Percentiles rank a stretch among this genome's conserved stretches.
phyloP scores from a whole-genome alignment of 768 basidiomycete species.

The Collybia nuda region DNA sequence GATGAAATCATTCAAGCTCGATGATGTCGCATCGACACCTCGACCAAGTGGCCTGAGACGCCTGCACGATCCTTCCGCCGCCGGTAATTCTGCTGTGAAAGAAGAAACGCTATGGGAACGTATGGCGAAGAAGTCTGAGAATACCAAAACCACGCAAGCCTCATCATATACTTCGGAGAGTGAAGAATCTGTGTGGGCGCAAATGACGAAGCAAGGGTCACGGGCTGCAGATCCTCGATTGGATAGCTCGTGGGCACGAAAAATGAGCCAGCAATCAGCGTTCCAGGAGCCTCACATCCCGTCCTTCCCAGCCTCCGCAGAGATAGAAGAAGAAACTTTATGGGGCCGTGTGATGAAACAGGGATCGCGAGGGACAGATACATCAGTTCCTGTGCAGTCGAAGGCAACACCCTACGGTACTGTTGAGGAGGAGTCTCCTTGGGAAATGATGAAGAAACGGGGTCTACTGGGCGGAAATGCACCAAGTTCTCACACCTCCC shows the following conservation, averaged over 20 bases:
- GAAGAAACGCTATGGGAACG: slow-evolving; percentile 7
- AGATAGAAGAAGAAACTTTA: not conserved
- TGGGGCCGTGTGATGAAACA: not conserved
- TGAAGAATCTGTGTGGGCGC: slow-evolving; percentile 9
- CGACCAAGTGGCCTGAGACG: slow-evolving; percentile 6
- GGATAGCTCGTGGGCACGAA: too few species aligned
- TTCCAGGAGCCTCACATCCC: too few species aligned
- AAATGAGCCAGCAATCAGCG: too few species aligned
- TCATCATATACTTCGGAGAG: not conserved
- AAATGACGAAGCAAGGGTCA: slow-evolving; percentile 3
- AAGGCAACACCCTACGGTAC: not conserved
- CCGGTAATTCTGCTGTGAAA: not conserved
- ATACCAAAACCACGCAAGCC: not conserved
- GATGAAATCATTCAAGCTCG: not conserved
- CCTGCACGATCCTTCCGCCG: not conserved
- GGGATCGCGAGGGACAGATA: not conserved
- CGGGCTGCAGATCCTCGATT: not conserved
- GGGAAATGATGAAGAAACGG: too few species aligned
- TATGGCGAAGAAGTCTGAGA: slow-evolving; percentile 1
- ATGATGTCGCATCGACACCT: slow-evolving; percentile 4
- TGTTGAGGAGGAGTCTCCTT: not conserved
- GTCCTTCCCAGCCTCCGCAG: too few species aligned
- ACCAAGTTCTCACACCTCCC: not conserved
- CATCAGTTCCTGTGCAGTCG: not conserved
- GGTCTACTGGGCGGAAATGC: not conserved